These are phyloP conservation scores for Amylocystis lapponica DNA, from an alignment of 768 basidiomycete species.

Conservation along the genomic window DNA sequence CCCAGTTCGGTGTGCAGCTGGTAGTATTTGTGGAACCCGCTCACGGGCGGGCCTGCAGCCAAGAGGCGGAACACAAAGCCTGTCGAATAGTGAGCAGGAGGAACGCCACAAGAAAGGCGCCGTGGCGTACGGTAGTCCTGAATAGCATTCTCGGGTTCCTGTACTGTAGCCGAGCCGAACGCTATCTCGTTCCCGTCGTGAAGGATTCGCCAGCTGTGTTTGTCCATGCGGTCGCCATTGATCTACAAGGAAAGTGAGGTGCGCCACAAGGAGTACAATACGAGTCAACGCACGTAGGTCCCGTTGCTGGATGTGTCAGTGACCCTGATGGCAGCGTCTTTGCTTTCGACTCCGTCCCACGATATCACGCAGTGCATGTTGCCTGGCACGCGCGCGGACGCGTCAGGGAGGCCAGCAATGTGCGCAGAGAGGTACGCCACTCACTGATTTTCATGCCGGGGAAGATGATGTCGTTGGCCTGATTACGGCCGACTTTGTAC, in stretches of 20 bases:
- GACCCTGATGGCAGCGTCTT: slow-evolving; percentile 40
- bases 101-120: slow-evolving; percentile 59
- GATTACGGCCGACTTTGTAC: slow-evolving; percentile 52
- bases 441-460: slow-evolving; percentile 72
- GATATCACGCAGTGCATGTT: slow-evolving; percentile 51
- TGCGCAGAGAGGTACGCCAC: slow-evolving; percentile 20
- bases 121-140: slow-evolving; percentile 65
- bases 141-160: slow-evolving; percentile 32
- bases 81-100: too few species aligned
- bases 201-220: slow-evolving; percentile 47
- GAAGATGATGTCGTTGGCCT: slow-evolving; percentile 46
- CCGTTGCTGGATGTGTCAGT: slow-evolving; percentile 66
- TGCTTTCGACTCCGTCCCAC: slow-evolving; percentile 50
- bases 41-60: slow-evolving; percentile 25
- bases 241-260: slow-evolving; percentile 38
- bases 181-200: slow-evolving; percentile 83
- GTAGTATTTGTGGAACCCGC: slow-evolving; percentile 59
- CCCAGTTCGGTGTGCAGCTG: slow-evolving; percentile 72
- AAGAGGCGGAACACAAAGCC: slow-evolving; percentile 46
- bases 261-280: neutral
- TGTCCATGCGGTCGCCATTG: slow-evolving; percentile 61
- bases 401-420: slow-evolving; percentile 14
- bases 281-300: slow-evolving; percentile 49
- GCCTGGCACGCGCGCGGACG: slow-evolving; percentile 28
- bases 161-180: slow-evolving; percentile 58